These are phyloP conservation scores for Neltuma alba DNA, from an alignment of 306 rosid genomes.

Conservation along the genomic window DNA sequence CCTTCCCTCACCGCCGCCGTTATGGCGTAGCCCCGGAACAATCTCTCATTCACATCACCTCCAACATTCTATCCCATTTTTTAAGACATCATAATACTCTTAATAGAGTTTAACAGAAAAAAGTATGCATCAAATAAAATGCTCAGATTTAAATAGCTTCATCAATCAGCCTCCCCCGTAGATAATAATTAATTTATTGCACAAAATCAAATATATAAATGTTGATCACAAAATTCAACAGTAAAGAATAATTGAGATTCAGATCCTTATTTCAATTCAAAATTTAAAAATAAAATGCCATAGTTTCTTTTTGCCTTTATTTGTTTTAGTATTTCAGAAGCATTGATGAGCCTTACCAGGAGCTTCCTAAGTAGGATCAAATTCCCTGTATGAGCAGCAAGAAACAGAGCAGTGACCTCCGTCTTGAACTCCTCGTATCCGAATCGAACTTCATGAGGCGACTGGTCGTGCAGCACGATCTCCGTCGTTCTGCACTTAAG, in stretches of 20 bases:
- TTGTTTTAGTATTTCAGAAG: too few species aligned
- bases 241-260: not conserved
- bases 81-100: not conserved
- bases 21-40: conserved; percentile 64
- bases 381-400: conserved; percentile 66
- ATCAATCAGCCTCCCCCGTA: too few species aligned
- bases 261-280: not conserved
- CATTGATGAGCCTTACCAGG: conserved; percentile 42
- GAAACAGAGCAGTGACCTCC: conserved; percentile 67
- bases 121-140: too few species aligned
- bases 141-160: too few species aligned
- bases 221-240: not conserved
- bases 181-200: too few species aligned
- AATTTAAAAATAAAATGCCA: not conserved
- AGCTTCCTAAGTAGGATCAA: conserved; percentile 50
- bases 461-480: conserved; percentile 53
- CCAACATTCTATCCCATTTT: conserved; percentile 47
- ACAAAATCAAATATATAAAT: too few species aligned
- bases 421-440: conserved; percentile 67
- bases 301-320: too few species aligned
- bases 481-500: conserved; percentile 59
- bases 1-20: conserved; percentile 69
- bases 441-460: conserved; percentile 51
- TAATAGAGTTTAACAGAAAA: not conserved
- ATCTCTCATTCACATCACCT: conserved; percentile 56